These are phyloP conservation scores for Auriscalpium orientale DNA, from an alignment of 768 basidiomycete genomes.

Conservation along the genomic window DNA sequence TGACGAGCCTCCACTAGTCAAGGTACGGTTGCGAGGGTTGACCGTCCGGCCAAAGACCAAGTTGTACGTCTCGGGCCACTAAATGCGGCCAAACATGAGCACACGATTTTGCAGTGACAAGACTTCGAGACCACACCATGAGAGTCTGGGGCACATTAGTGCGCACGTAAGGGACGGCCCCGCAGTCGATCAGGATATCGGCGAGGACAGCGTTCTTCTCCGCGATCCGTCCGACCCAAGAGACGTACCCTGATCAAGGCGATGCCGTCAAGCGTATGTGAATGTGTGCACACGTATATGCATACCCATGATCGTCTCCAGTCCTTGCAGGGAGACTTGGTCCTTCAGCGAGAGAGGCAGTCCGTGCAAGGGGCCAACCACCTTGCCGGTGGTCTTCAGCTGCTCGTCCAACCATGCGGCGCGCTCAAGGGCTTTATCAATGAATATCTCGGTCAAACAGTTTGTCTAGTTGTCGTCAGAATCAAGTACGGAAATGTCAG, in stretches of 20 bases:
- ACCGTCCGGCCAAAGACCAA: conserved; percentile 70
- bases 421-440: conserved; percentile 34
- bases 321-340: conserved; percentile 48
- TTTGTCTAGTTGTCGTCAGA: conserved; percentile 27
- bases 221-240: conserved; percentile 42
- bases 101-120: neutral
- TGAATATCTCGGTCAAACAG: conserved; percentile 43
- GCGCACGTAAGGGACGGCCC: conserved; percentile 51
- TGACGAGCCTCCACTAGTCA: conserved; percentile 75
- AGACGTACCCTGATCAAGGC: conserved; percentile 37
- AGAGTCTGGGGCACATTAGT: conserved; percentile 53
- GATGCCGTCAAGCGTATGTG: conserved; percentile 1
- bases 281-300: conserved; percentile 13
- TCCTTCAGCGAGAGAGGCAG: conserved; percentile 42
- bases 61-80: conserved; percentile 80
- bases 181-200: conserved; percentile 43
- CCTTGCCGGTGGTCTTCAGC: conserved; percentile 29
- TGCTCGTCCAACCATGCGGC: conserved; percentile 37
- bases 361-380: conserved; percentile 39
- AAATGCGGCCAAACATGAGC: neutral
- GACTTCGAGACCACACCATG: conserved; percentile 29
- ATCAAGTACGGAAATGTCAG: neutral
- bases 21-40: conserved; percentile 66
- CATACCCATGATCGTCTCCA: conserved; percentile 52
- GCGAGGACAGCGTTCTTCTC: conserved; percentile 44